phyloP scores from a whole-genome alignment of 352 stramenopile genomes.

The Globisporangium parvum region DNA sequence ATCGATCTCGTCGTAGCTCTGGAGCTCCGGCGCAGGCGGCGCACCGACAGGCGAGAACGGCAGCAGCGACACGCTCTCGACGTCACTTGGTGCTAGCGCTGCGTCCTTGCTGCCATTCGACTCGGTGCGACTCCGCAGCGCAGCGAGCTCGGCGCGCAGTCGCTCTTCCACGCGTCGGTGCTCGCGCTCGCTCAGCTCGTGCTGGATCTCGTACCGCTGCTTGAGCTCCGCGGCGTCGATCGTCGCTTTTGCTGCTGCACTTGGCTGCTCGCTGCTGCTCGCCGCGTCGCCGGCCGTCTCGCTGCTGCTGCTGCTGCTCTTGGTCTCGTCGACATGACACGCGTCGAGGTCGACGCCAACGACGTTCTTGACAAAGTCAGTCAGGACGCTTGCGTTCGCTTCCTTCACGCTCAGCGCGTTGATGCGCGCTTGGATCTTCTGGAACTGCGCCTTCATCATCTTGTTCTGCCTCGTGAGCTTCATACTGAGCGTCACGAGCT shows the following conservation, averaged over 20 bases:
- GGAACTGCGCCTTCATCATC: conserved; percentile 78
- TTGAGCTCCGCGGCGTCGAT: conserved; percentile 39
- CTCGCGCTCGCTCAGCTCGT: conserved; percentile 38
- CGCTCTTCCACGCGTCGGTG: conserved; percentile 13
- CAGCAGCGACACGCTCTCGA: conserved; percentile 31
- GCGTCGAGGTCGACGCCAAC: conserved; percentile 63
- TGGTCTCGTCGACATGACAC: conserved; percentile 28
- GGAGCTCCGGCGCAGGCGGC: conserved; percentile 7
- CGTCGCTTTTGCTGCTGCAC: conserved; percentile 12
- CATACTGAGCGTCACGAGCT: conserved; percentile 79
- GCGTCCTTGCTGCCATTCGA: conserved; percentile 8
- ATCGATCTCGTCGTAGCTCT: conserved; percentile 55
- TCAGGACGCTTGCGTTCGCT: conserved; percentile 40
- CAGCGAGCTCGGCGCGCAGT: conserved; percentile 10
- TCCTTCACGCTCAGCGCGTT: conserved; percentile 28
- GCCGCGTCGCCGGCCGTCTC: conserved; percentile 1
- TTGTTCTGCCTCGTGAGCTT: conserved; percentile 88
- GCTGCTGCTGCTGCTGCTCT: background rate
- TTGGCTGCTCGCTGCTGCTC: conserved; percentile 5
- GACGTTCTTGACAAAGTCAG: conserved; percentile 50
- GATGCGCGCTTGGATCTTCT: conserved; percentile 63
- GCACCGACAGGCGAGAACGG: conserved; percentile 30
- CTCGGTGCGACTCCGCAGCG: conserved; percentile 9
- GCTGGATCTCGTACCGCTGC: conserved; percentile 42
- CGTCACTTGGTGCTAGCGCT: background rate